These are phyloP conservation scores for Ambrosiella xylebori DNA, from an alignment of 2,329 filamentous ascomycete species.

Conservation along the genomic window DNA sequence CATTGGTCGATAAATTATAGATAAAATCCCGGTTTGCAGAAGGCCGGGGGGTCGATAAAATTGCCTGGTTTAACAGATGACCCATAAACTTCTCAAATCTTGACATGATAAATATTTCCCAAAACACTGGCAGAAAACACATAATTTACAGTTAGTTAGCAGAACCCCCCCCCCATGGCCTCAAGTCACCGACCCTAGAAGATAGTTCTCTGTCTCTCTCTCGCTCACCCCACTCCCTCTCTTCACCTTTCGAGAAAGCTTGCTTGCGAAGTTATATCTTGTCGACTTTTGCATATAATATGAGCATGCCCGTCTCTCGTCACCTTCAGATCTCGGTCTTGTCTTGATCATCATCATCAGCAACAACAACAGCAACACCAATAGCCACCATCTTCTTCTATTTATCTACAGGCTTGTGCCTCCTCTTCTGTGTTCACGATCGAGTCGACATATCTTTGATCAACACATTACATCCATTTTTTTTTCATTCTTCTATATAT, in stretches of 20 bases:
- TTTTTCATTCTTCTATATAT: neutral
- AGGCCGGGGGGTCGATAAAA: too few relatives aligned
- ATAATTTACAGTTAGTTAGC: too few relatives aligned
- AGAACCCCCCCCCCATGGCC: too few relatives aligned
- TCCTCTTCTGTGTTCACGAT: conserved; percentile 3
- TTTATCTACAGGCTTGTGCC: conserved; percentile 3
- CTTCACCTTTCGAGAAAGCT: neutral
- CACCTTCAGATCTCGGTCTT: neutral
- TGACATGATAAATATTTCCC: too few relatives aligned
- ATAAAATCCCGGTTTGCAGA: too few relatives aligned
- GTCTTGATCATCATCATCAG: conserved; percentile 4
- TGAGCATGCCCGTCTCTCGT: conserved; percentile 3
- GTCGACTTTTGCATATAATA: conserved; percentile 5
- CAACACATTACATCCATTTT: neutral
- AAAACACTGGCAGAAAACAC: too few relatives aligned
- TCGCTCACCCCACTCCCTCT: neutral
- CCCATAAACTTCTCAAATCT: too few relatives aligned
- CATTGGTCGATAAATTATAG: too few relatives aligned
- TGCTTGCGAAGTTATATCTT: neutral
- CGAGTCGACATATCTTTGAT: conserved; percentile 1
- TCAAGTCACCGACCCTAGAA: too few relatives aligned
- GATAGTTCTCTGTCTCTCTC: too few relatives aligned
- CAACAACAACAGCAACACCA: neutral
- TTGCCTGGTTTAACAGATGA: too few relatives aligned
- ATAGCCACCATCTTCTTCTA: conserved; percentile 2